These are phyloP conservation scores for Daedalea quercina DNA, from an alignment of 768 basidiomycete genomes.

Conservation along the genomic window DNA sequence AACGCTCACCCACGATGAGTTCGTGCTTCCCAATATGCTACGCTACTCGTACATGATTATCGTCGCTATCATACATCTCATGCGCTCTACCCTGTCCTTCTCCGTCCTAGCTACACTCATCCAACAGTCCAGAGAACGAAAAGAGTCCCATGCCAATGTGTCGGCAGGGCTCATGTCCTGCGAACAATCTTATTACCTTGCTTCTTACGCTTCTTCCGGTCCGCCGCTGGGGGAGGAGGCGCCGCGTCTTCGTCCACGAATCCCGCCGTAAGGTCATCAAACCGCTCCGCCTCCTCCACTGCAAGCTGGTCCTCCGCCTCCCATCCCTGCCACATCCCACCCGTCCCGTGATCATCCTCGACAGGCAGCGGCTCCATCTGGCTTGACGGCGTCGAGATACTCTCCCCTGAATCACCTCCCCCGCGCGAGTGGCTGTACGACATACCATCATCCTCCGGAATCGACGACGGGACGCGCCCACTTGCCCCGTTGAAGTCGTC, in stretches of 20 bases:
- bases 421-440: constrained; percentile 18
- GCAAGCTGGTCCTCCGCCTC: constrained; percentile 22
- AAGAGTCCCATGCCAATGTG: no score
- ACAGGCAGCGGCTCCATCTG: constrained; percentile 22
- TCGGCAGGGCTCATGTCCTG: no score
- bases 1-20: no score
- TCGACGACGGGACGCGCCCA: background rate
- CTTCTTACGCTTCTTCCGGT: no score
- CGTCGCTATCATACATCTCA: no score
- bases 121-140: no score
- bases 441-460: constrained; percentile 10
- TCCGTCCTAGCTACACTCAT: no score
- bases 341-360: constrained; percentile 13
- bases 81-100: no score
- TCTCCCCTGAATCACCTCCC: constrained; percentile 26
- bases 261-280: constrained; percentile 30
- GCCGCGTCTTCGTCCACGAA: constrained; percentile 29
- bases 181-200: no score
- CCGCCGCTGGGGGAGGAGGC: background rate
- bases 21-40: no score
- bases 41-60: no score
- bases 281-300: constrained; percentile 29
- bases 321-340: constrained; percentile 24
- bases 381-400: constrained; percentile 35
- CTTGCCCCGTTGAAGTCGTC: constrained; percentile 43